Evolutionary conservation across 2,329 filamentous ascomycete species (phyloP).

Genomic region (Chaetomium strumarium): DNA sequence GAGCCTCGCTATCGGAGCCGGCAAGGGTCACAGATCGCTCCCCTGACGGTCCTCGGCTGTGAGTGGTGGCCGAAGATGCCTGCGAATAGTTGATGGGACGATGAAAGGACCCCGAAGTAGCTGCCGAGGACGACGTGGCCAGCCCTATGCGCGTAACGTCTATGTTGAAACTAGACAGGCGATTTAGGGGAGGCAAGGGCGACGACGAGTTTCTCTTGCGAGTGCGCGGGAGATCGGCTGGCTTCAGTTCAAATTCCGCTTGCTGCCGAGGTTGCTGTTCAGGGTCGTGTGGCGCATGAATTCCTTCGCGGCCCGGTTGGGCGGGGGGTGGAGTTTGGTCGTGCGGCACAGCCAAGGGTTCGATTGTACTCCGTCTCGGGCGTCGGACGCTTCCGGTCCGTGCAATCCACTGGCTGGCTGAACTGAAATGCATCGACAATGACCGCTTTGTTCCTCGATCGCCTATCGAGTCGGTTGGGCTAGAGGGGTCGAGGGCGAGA

Average conservation of each 20-base stretch:
- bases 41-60: conserved; percentile 34
- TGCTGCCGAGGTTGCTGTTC: conserved; percentile 28
- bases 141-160: conserved; percentile 44
- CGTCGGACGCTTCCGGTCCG: conserved; percentile 52
- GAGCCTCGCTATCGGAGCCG: conserved; percentile 63
- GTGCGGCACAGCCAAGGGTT: conserved; percentile 36
- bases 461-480: conserved; percentile 16
- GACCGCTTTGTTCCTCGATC: conserved; percentile 45
- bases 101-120: conserved; percentile 36
- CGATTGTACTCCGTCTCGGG: conserved; percentile 42
- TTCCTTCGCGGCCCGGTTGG: conserved; percentile 26
- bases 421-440: conserved; percentile 54
- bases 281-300: conserved; percentile 24
- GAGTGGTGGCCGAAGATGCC: conserved; percentile 33
- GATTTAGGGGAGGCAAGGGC: conserved; percentile 50
- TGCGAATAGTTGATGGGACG: conserved; percentile 35
- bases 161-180: conserved; percentile 49
- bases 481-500: conserved; percentile 10
- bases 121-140: conserved; percentile 36
- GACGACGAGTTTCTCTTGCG: conserved; percentile 39
- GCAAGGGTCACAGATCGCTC: conserved; percentile 60
- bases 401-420: conserved; percentile 51
- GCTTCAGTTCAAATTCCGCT: conserved; percentile 23
- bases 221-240: conserved; percentile 19
- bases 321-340: conserved; percentile 22